Conservation (phyloP, 2,329 filamentous ascomycete species). For the Penicillium italicum region DNA sequence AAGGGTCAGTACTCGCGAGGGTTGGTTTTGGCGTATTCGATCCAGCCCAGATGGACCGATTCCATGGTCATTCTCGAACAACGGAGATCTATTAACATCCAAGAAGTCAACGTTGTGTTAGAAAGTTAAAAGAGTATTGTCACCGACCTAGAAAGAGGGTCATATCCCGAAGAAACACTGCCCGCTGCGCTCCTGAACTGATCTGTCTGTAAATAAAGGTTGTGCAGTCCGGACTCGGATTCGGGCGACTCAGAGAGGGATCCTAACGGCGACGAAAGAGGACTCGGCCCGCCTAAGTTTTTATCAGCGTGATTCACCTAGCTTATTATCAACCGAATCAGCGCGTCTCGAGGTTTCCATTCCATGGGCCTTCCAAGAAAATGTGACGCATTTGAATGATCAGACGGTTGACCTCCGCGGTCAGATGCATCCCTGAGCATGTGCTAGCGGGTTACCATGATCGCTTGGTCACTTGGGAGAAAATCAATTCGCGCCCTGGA, state of each 20-base stretch:
- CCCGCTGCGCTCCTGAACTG: slow-evolving; percentile 74
- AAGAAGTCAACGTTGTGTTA: slow-evolving; percentile 9
- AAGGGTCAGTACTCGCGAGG: slow-evolving; percentile 61
- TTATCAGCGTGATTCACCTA: slow-evolving; percentile 19
- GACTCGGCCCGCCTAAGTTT: slow-evolving; percentile 38
- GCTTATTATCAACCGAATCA: slow-evolving; percentile 11
- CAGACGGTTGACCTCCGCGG: slow-evolving; percentile 11
- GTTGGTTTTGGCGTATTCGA: slow-evolving; percentile 85
- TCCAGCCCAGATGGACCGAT: slow-evolving; percentile 81
- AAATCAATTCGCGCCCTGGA: background rate
- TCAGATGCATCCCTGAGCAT: slow-evolving; percentile 16
- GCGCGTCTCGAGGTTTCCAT: slow-evolving; percentile 10
- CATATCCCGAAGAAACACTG: slow-evolving; percentile 63
- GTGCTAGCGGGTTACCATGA: background rate
- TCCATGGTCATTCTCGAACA: slow-evolving; percentile 86
- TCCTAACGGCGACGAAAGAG: slow-evolving; percentile 38
- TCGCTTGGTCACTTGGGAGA: background rate
- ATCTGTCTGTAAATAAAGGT: slow-evolving; percentile 50
- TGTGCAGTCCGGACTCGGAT: slow-evolving; percentile 42
- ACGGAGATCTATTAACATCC: slow-evolving; percentile 61
- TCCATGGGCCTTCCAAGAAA: slow-evolving; percentile 9
- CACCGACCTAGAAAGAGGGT: slow-evolving; percentile 69
- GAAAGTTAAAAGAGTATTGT: background rate
- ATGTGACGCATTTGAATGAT: slow-evolving; percentile 22
- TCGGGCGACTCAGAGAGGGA: slow-evolving; percentile 37